Conservation (phyloP, 495 filamentous ascomycete genomes). For the Friedmanniomyces simplex region DNA sequence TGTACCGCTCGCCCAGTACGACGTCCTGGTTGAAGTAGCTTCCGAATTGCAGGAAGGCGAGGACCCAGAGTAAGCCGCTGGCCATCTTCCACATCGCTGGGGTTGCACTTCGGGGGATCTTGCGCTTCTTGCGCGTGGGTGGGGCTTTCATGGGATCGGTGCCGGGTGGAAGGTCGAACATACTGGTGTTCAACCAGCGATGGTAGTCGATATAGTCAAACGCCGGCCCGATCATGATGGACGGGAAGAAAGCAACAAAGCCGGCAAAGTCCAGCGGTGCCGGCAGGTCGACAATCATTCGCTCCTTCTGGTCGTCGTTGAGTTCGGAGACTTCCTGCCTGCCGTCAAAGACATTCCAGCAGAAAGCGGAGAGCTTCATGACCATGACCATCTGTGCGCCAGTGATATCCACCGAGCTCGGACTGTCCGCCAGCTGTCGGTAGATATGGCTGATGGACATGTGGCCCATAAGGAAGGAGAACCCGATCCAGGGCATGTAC, state of each 20-base stretch:
- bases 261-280: slow-evolving; percentile 67
- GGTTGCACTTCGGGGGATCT: slow-evolving; percentile 81
- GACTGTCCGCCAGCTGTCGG: slow-evolving; percentile 58
- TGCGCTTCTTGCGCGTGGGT: slow-evolving; percentile 80
- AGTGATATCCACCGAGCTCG: slow-evolving; percentile 70
- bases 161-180: slow-evolving; percentile 78
- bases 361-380: slow-evolving; percentile 96
- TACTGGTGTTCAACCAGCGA: slow-evolving; percentile 83
- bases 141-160: slow-evolving; percentile 71
- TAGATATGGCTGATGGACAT: slow-evolving; percentile 83
- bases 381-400: slow-evolving; percentile 91
- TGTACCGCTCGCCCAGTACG: slow-evolving; percentile 50
- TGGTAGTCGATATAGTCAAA: slow-evolving; percentile 92
- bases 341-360: slow-evolving; percentile 95
- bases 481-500: slow-evolving; percentile 96
- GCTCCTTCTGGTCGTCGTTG: slow-evolving; percentile 75
- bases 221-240: slow-evolving; percentile 73
- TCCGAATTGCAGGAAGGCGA: slow-evolving; percentile 64
- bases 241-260: slow-evolving; percentile 92
- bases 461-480: slow-evolving; percentile 90
- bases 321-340: slow-evolving; percentile 65
- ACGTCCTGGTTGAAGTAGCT: slow-evolving; percentile 51
- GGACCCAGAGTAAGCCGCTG: slow-evolving; percentile 66
- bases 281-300: slow-evolving; percentile 64
- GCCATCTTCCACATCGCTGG: slow-evolving; percentile 72